These are phyloP conservation scores for Pseudonitzschia delicatissima DNA, from an alignment of 108 stramenopile species.

Conservation along the genomic window DNA sequence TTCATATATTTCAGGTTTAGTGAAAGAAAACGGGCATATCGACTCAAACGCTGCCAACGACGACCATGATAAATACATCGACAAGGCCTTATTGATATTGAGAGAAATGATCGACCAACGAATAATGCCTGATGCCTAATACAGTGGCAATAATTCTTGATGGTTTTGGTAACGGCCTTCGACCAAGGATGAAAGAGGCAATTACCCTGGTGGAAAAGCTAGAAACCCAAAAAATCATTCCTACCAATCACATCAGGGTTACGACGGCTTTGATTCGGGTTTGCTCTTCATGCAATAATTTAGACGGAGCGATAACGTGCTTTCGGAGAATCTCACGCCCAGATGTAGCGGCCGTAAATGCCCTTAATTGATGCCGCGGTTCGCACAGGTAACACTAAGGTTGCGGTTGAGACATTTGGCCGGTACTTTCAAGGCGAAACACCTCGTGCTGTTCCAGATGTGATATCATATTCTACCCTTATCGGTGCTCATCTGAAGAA, in stretches of 20 bases:
- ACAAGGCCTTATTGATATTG: slow-evolving; percentile 48
- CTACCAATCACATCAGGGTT: slow-evolving; percentile 42
- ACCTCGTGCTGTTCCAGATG: slow-evolving; percentile 48
- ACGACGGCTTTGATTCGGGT: slow-evolving; percentile 65
- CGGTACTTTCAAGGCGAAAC: slow-evolving; percentile 30
- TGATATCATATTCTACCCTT: slow-evolving; percentile 72
- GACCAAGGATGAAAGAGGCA: slow-evolving; percentile 64
- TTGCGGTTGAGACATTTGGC: slow-evolving; percentile 58
- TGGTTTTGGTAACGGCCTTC: slow-evolving; percentile 58
- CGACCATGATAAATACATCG: slow-evolving; percentile 24
- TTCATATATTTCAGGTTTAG: slow-evolving; percentile 69
- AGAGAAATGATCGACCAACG: slow-evolving; percentile 53
- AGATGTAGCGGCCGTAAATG: slow-evolving; percentile 77
- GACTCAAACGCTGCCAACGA: slow-evolving; percentile 17
- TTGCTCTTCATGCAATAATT: slow-evolving; percentile 46
- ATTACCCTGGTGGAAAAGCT: slow-evolving; percentile 49
- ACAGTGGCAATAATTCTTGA: slow-evolving; percentile 62
- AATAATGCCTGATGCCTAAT: slow-evolving; percentile 53
- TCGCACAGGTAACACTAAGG: slow-evolving; percentile 40
- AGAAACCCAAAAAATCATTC: slow-evolving; percentile 39
- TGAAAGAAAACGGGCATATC: slow-evolving; percentile 11
- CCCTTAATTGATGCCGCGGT: slow-evolving; percentile 68
- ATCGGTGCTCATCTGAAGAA: slow-evolving; percentile 56
- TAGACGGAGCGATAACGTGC: slow-evolving; percentile 46
- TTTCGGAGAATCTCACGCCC: slow-evolving; percentile 48